Evolutionary conservation across 1,284 basidiomycete species (phyloP), one percentile per base, ranked within the genome.

Genomic region (Cystobasidium slooffiae): DNA sequence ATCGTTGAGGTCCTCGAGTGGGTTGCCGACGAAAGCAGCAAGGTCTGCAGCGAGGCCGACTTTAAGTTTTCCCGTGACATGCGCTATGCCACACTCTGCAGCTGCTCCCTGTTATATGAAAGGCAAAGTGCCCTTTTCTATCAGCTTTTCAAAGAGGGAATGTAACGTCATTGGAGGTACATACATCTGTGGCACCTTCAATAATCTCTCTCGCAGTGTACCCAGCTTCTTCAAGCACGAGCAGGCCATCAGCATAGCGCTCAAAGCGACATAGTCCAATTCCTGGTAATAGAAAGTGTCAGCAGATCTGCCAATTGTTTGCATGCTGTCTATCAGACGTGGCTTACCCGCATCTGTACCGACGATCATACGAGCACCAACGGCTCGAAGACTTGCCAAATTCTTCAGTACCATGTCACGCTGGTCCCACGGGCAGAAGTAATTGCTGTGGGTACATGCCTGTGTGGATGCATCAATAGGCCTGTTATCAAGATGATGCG

Each of bases 251-350:
- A 9, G 39, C 53, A 46, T 68, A 68, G 8, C 66, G 37, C 24
- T 68, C 66, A 46, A 68, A 68, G 52, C 55, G 66, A 59, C 66
- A 68, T 10, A 68, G 66, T 16, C 66, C 66, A 20, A 68, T 68
- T 12, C 56, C 56, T 59, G 18, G 24, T 18, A 5, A 49, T 49
- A 49, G 55, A 10, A 37, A 5, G 5, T 31, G 31, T 31, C 31
- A 31, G 31, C 31, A 31, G 31, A 31, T 31, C 31, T 31, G 31
- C 31, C 31, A 2, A 1, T 31, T 31, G 31, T 5, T 31, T 31
- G 31, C 31, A 31, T 31, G 31, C 31, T 37, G n/a, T 10, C 9
- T 10, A 10, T 14, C 10, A 7, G 10, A 59, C 9, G 6, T 10
- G 20, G 9, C 39, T 16, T n/a, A 53, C 66, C 66, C 16, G 66